Base-by-base conservation (phyloP, 2,329 filamentous ascomycete species). In the Lachnellula hyalina region DNA sequence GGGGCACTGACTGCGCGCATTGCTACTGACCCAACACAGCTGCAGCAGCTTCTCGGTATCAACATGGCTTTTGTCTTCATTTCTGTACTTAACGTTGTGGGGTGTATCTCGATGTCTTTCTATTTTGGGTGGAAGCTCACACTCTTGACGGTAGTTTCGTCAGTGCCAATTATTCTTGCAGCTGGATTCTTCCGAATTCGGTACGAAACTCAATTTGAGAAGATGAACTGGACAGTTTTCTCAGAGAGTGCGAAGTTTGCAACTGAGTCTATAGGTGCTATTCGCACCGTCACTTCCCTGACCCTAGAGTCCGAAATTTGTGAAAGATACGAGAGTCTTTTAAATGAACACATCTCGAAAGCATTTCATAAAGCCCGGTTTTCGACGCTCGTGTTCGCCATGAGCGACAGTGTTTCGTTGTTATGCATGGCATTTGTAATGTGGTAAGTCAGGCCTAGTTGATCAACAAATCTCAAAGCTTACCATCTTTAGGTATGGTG, bases 101-200 rank as follows among this genome's bases (percentile, higher is more conserved):
- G 86, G 0, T 81, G 79, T 4, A 71, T 89, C 15, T 72, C 77
- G 44, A 85, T 91, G 51, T 77, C 86, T 1, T 89, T 88, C 61
- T 75, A 78, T 6, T 89, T 86, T 65, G 84, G 85, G 1, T 91
- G 88, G 88, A 90, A 90, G 67, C 75, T 92, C 11, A 82, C 85
- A 0, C 72, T 90, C 0, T 83, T 91, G 0, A 78, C 81, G 0
- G 72, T 84, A 15, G 86, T 81, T 61, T 80, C 85, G 2, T 73
- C 74, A 0, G 66, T 80, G 49, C 79, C 79, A 1, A 68, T 76
- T 14, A 74, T 80, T 6, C 70, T 81, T 7, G 62, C 70, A 3
- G 75, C 77, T 9, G 61, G 62, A 1, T 81, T 75, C 53, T 67
- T 76, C 57, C 73, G 79, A 8, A 72, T 82, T 53, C 72, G 74